phyloP scores from a whole-genome alignment of 805 yeast species.

The Spencermartinsiella europaea region DNA sequence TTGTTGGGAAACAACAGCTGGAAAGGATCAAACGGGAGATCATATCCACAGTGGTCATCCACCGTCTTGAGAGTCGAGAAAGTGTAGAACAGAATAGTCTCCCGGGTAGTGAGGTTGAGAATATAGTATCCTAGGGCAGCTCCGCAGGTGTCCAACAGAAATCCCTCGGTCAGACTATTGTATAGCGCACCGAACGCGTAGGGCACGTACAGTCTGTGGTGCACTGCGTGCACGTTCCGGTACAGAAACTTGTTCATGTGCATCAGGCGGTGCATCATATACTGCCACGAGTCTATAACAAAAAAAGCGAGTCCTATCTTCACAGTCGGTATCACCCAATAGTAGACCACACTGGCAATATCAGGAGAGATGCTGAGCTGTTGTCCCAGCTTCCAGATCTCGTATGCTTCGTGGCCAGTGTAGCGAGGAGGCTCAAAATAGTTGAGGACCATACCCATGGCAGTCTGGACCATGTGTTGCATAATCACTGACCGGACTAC shows the following conservation, averaged over 20 bases:
- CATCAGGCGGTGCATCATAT: conserved; percentile 82
- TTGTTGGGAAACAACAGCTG: conserved; percentile 91
- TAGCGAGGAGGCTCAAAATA: conserved; percentile 45
- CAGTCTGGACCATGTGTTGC: conserved; percentile 80
- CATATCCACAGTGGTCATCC: conserved; percentile 98
- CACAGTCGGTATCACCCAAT: conserved; percentile 57
- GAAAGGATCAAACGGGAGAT: conserved; percentile 85
- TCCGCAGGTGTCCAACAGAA: conserved; percentile 84
- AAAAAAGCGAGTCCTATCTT: conserved; percentile 59
- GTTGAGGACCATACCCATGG: conserved; percentile 56
- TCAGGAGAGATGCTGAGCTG: conserved; percentile 28
- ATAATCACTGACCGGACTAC: conserved; percentile 77
- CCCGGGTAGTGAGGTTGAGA: conserved; percentile 67
- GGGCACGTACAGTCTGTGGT: conserved; percentile 91
- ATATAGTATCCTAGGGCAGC: conserved; percentile 75
- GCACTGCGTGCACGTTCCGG: conserved; percentile 84
- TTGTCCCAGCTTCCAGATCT: conserved; percentile 42
- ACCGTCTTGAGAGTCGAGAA: conserved; percentile 95
- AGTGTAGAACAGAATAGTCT: conserved; percentile 65
- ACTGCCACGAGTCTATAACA: conserved; percentile 93
- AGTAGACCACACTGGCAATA: conserved; percentile 48
- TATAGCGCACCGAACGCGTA: conserved; percentile 95
- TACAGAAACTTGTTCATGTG: conserved; percentile 74
- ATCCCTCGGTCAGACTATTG: conserved; percentile 93
- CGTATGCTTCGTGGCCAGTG: conserved; percentile 48